Base-by-base conservation (phyloP, 176 grass and related monocot genomes). In the Bromus sterilis region DNA sequence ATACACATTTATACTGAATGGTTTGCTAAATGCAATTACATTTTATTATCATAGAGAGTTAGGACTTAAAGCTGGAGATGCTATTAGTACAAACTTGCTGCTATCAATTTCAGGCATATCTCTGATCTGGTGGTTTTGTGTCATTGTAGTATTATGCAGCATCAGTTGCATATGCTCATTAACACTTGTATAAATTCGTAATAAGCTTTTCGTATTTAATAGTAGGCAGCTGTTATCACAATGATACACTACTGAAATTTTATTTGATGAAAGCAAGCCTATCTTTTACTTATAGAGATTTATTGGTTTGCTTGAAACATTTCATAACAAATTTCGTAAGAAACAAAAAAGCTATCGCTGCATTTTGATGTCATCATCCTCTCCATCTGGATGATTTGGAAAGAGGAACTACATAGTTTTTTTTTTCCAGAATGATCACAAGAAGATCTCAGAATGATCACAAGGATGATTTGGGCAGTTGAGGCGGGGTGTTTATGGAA, bases 151-250 rank as follows among this genome's bases (percentile, higher is more conserved):
- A 53, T 53, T 15, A n/a, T n/a, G n/a, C 14, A 41, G 23, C 40
- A 62, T 70, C 33, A 59, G 8, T 65, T 66, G 15, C 35, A 76
- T 74, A 57, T 65, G 56, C 35, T 66, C 62, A 25, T 29, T 77
- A 11, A 26, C 1, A 46, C 10, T 32, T 74, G 7, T 21, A 51
- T 18, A 71, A 78, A 16, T 73, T 84, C 59, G 41, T 82, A 23
- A 60, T 72, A 71, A 74, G 69, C 21, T 62, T 62, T 74, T 46
- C 4, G 2, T 61, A 82, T 82, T 61, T 3, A 29, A 73, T 42
- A 83, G 41, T 49, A 83, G 41, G 30, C 9, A 61, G 80, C n/a
- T 75, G n/a, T 11, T 60, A 44, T 71, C 66, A 82, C 36, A 62
- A 73, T 55, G 34, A n/a, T 12, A 35, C 10, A n/a, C 32, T 64